Evolutionary conservation across 257 asterid genomes (phyloP).

Genomic region (Solanum medicagineum): DNA sequence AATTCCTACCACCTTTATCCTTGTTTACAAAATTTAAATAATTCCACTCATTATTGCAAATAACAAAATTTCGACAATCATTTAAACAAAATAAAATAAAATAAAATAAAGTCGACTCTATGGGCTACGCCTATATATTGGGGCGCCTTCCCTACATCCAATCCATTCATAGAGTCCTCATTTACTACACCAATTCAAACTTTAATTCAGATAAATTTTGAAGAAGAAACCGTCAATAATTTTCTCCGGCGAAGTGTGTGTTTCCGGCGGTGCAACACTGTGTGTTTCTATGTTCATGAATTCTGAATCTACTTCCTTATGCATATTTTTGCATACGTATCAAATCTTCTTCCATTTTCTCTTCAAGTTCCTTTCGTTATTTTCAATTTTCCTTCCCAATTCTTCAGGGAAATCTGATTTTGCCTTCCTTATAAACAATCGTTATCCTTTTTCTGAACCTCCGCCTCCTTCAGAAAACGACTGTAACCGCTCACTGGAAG

Average conservation of each 20-base stretch:
- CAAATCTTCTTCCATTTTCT: background rate
- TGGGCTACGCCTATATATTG: background rate
- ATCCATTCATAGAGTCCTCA: background rate
- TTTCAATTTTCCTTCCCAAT: background rate
- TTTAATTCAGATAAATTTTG: background rate
- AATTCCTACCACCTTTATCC: background rate
- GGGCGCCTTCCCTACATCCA: background rate
- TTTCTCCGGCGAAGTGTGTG: background rate
- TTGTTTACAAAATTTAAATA: background rate
- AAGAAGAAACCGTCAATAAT: background rate
- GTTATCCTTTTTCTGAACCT: background rate
- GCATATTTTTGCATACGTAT: conserved; percentile 14
- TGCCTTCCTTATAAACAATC: background rate
- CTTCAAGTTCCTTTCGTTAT: background rate
- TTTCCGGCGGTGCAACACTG: conserved; percentile 3
- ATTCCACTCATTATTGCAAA: background rate
- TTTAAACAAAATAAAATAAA: too few relatives aligned
- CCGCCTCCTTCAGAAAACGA: background rate
- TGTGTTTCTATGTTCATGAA: conserved; percentile 20
- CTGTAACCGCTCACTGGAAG: background rate
- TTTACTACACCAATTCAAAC: background rate
- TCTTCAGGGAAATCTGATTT: background rate
- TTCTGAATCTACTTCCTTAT: conserved; percentile 8
- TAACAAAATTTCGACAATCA: background rate
- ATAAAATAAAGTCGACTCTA: background rate